phyloP scores from a whole-genome alignment of 2,329 filamentous ascomycete genomes.

The Alternaria metachromatica region DNA sequence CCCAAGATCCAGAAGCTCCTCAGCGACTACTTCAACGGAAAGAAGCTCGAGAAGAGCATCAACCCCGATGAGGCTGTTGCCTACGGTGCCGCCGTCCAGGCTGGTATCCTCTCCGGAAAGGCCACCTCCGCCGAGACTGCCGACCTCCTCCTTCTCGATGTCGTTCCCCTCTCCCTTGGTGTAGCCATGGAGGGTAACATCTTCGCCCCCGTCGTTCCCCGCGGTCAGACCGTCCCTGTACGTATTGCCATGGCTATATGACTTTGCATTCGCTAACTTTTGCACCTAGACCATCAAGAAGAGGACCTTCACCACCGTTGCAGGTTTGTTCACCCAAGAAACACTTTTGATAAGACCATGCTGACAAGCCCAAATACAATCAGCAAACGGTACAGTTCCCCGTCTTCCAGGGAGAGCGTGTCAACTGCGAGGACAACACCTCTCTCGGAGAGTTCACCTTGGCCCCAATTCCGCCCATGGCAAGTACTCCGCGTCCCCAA shows the following conservation, averaged over 20 bases:
- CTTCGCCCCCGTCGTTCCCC: constrained; percentile 88
- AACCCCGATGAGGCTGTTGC: constrained; percentile 99
- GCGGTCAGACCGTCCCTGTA: constrained; percentile 63
- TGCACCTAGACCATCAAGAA: constrained; percentile 69
- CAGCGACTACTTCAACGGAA: constrained; percentile 98
- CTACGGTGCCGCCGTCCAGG: constrained; percentile 98
- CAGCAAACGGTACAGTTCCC: constrained; percentile 69
- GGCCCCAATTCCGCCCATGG: constrained; percentile 79
- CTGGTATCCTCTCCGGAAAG: constrained; percentile 98
- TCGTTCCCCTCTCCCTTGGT: constrained; percentile 94
- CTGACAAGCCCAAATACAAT: not conserved
- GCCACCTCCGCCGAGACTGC: constrained; percentile 92
- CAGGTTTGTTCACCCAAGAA: constrained; percentile 34
- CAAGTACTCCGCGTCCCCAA: no score
- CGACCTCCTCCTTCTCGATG: constrained; percentile 94
- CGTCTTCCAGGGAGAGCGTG: constrained; percentile 94
- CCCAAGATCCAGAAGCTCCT: constrained; percentile 99
- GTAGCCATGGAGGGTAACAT: constrained; percentile 99
- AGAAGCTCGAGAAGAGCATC: constrained; percentile 99
- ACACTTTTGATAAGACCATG: no score
- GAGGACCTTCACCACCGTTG: constrained; percentile 76
- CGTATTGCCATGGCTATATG: not conserved
- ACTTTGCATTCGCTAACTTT: not conserved
- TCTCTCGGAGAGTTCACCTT: constrained; percentile 97
- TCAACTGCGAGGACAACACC: constrained; percentile 98